phyloP scores from a whole-genome alignment of 805 yeast species.

The Teunomyces aglyptinius region DNA sequence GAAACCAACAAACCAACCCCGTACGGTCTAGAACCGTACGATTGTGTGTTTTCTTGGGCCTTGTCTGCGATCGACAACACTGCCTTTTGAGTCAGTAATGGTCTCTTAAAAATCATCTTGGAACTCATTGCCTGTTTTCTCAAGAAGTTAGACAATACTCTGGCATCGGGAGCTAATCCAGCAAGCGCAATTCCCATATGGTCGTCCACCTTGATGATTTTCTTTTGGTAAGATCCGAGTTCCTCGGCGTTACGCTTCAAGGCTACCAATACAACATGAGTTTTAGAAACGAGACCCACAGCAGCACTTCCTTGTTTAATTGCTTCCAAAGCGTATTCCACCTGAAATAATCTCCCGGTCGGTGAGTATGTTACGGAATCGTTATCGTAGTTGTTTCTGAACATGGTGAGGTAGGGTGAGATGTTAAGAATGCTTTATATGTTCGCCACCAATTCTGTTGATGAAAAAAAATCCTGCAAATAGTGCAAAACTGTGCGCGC shows the following conservation, averaged over 20 bases:
- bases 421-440: neutral
- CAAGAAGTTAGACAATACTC: slow-evolving; percentile 84
- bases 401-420: slow-evolving; percentile 39
- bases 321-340: slow-evolving; percentile 87
- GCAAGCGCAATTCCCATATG: slow-evolving; percentile 96
- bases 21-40: slow-evolving; percentile 94
- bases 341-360: slow-evolving; percentile 87
- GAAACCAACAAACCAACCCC: slow-evolving; percentile 93
- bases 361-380: slow-evolving; percentile 98
- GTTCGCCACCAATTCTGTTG: slow-evolving; percentile 4
- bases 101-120: slow-evolving; percentile 80
- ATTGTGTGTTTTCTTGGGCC: slow-evolving; percentile 95
- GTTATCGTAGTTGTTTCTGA: slow-evolving; percentile 97
- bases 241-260: slow-evolving; percentile 96
- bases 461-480: slow-evolving; percentile 4
- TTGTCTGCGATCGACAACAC: slow-evolving; percentile 88
- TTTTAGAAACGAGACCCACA: slow-evolving; percentile 85
- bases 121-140: slow-evolving; percentile 91
- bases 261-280: slow-evolving; percentile 89
- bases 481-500: neutral
- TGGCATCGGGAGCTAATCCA: slow-evolving; percentile 97
- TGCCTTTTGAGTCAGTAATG: slow-evolving; percentile 78
- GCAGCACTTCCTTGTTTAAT: slow-evolving; percentile 98
- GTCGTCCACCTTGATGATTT: slow-evolving; percentile 84
- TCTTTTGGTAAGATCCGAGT: slow-evolving; percentile 93